Percentiles rank a stretch among this genome's conserved stretches.
Conservation (phyloP, 495 filamentous ascomycete genomes). For the Opeltia flavorubescens region DNA sequence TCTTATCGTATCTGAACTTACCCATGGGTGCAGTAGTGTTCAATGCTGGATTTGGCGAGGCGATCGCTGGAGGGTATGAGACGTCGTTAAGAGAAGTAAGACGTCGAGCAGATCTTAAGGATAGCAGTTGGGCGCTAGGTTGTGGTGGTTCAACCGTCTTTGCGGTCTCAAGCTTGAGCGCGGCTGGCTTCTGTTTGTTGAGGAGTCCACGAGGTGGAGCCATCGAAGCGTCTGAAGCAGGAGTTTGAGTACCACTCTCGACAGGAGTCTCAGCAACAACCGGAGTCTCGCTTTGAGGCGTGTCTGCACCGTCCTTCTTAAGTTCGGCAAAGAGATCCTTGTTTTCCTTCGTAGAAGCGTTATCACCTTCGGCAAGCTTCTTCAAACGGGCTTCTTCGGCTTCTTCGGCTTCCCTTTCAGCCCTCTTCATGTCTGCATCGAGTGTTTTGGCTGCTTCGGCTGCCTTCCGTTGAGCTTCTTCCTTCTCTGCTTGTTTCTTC, state of each 20-base stretch:
- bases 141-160: slow-evolving; percentile 77
- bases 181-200: slow-evolving; percentile 56
- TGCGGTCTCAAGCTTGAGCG: slow-evolving; percentile 69
- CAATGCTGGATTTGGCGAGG: slow-evolving; percentile 78
- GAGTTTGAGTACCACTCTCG: slow-evolving; percentile 43
- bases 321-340: slow-evolving; percentile 40
- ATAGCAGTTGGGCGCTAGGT: slow-evolving; percentile 81
- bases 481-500: slow-evolving; percentile 46
- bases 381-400: slow-evolving; percentile 38
- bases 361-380: slow-evolving; percentile 27
- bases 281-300: slow-evolving; percentile 31
- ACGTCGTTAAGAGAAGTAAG: slow-evolving; percentile 53
- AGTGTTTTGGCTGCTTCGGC: slow-evolving; percentile 33
- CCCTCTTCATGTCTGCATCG: slow-evolving; percentile 42
- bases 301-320: slow-evolving; percentile 29
- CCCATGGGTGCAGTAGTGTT: slow-evolving; percentile 60
- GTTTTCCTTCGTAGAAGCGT: slow-evolving; percentile 26
- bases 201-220: slow-evolving; percentile 36
- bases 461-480: slow-evolving; percentile 46
- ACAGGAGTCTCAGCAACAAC: slow-evolving; percentile 25
- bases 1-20: slow-evolving; percentile 88
- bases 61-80: slow-evolving; percentile 64
- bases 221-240: slow-evolving; percentile 40
- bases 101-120: slow-evolving; percentile 76
- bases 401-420: slow-evolving; percentile 43